These are phyloP conservation scores for Schoenoplectus tabernaemontani DNA, from an alignment of 202 grass and related monocot genomes.

Conservation along the genomic window DNA sequence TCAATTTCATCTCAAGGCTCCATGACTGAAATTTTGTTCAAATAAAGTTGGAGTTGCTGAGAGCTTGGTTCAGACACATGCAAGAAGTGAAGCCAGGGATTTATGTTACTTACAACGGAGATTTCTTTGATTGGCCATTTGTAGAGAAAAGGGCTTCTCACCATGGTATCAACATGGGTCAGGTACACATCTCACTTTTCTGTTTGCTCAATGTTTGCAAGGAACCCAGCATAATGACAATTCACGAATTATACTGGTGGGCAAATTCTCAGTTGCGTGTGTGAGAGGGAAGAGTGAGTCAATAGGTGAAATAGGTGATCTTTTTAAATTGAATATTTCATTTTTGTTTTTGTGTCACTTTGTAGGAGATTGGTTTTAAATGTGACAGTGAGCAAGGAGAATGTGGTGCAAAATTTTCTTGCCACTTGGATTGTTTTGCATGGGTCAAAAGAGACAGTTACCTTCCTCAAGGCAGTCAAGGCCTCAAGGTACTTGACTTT, in stretches of 20 bases:
- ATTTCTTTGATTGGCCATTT: slow-evolving; percentile 99
- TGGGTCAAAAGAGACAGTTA: slow-evolving; percentile 99
- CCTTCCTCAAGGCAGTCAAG: slow-evolving; percentile 98
- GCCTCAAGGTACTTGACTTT: slow-evolving; percentile 68
- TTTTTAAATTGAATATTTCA: not conserved
- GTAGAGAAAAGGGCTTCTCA: slow-evolving; percentile 91
- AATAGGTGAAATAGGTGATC: not conserved
- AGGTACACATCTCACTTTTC: slow-evolving; percentile 32
- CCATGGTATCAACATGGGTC: slow-evolving; percentile 81
- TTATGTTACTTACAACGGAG: slow-evolving; percentile 96
- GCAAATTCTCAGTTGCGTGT: not conserved
- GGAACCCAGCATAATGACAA: not conserved
- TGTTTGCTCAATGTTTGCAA: slow-evolving; percentile 5
- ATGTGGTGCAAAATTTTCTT: slow-evolving; percentile 96
- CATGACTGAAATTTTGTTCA: slow-evolving; percentile 29
- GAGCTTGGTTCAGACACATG: slow-evolving; percentile 96
- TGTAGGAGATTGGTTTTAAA: slow-evolving; percentile 91
- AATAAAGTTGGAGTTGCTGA: slow-evolving; percentile 71
- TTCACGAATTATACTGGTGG: not conserved
- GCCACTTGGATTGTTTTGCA: slow-evolving; percentile 97
- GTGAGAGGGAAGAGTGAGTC: not conserved
- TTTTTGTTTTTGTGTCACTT: slow-evolving; percentile 14
- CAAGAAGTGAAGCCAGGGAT: slow-evolving; percentile 95
- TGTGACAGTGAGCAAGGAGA: slow-evolving; percentile 87
- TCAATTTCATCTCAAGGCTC: not conserved